Evolutionary conservation across 2,329 filamentous ascomycete species (phyloP).

Genomic region (Dothidotthia symphoricarpi): DNA sequence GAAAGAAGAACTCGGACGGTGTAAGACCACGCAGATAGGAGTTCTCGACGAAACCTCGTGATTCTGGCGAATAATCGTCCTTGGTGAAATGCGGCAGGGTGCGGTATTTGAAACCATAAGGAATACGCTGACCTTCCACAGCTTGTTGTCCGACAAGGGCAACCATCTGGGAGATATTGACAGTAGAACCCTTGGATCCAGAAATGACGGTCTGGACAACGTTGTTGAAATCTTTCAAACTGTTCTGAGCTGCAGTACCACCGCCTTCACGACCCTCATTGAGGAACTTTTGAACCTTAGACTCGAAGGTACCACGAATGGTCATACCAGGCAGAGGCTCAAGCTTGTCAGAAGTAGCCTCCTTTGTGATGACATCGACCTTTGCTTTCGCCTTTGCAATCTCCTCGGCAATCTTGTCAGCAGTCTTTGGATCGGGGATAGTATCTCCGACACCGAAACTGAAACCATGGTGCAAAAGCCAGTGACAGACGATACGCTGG

Average conservation of each 20-base stretch:
- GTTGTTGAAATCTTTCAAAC: constrained; percentile 93
- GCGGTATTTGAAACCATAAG: constrained; percentile 97
- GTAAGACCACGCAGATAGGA: constrained; percentile 95
- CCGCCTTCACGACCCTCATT: constrained; percentile 96
- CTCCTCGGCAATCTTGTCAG: constrained; percentile 77
- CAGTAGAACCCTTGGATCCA: constrained; percentile 96
- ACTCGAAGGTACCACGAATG: constrained; percentile 96
- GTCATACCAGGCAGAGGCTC: constrained; percentile 98
- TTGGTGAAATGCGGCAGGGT: constrained; percentile 98
- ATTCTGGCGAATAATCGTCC: constrained; percentile 97
- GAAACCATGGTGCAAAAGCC: constrained; percentile 93
- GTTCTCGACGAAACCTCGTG: constrained; percentile 97
- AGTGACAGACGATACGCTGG: constrained; percentile 94
- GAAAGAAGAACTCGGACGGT: constrained; percentile 97
- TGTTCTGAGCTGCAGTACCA: constrained; percentile 86
- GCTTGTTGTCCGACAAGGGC: constrained; percentile 97
- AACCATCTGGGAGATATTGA: constrained; percentile 99
- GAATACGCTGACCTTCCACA: constrained; percentile 97
- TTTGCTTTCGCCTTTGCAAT: constrained; percentile 79
- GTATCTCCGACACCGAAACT: constrained; percentile 99
- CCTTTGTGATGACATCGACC: constrained; percentile 70
- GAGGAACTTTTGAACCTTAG: constrained; percentile 88
- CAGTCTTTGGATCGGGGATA: constrained; percentile 83
- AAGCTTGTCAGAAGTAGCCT: constrained; percentile 80
- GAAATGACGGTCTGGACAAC: constrained; percentile 94